Evolutionary conservation across 805 yeast genomes (phyloP).

Genomic region (Wickerhamiella nectarea): DNA sequence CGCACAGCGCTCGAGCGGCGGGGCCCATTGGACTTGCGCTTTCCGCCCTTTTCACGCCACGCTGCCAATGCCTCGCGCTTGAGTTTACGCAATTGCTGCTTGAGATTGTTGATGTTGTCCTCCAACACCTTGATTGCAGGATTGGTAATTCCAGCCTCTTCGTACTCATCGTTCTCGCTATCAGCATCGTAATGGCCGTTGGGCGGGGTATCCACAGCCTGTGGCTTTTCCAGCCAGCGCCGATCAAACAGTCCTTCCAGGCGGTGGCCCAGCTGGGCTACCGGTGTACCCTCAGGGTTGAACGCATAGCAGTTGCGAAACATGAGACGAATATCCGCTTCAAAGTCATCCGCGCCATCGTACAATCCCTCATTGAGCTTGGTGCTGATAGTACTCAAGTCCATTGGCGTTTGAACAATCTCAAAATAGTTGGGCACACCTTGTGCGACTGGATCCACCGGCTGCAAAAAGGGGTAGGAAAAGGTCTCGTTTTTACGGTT

Average conservation of each 20-base stretch:
- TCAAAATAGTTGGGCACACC: slow-evolving; percentile 85
- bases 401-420: slow-evolving; percentile 87
- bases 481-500: slow-evolving; percentile 73
- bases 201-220: slow-evolving; percentile 48
- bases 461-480: slow-evolving; percentile 81
- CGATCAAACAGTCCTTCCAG: slow-evolving; percentile 75
- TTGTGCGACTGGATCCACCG: slow-evolving; percentile 90
- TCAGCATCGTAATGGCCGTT: slow-evolving; percentile 23
- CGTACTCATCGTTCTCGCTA: slow-evolving; percentile 33
- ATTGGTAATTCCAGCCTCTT: slow-evolving; percentile 50
- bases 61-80: slow-evolving; percentile 31
- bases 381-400: slow-evolving; percentile 67
- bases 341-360: slow-evolving; percentile 79
- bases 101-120: slow-evolving; percentile 74
- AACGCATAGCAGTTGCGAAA: slow-evolving; percentile 81
- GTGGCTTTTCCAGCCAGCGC: slow-evolving; percentile 78
- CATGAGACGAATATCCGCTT: slow-evolving; percentile 64
- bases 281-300: slow-evolving; percentile 96
- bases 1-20: slow-evolving; percentile 21
- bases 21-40: slow-evolving; percentile 5
- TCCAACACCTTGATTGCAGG: slow-evolving; percentile 86
- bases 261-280: slow-evolving; percentile 87
- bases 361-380: slow-evolving; percentile 78
- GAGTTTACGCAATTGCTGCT: slow-evolving; percentile 67
- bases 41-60: slow-evolving; percentile 14